Evolutionary conservation across 768 basidiomycete genomes (phyloP).

Genomic region (Jaapia argillacea): DNA sequence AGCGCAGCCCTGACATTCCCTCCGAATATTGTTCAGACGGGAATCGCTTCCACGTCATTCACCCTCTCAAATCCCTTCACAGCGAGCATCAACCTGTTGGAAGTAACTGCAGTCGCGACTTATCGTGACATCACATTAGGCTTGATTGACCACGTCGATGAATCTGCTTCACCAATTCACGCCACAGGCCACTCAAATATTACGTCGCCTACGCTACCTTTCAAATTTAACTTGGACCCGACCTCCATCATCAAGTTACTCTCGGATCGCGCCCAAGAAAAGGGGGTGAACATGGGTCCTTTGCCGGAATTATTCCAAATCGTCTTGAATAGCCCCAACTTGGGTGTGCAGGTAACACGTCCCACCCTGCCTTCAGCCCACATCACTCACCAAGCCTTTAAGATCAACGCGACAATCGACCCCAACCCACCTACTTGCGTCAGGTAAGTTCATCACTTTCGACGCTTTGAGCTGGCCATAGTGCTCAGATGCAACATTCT

Average conservation of each 20-base stretch:
- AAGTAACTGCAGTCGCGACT: slow-evolving; percentile 40
- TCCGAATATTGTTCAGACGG: slow-evolving; percentile 47
- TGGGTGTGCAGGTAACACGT: too few species aligned
- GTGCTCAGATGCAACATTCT: slow-evolving; percentile 7
- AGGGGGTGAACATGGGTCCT: slow-evolving; percentile 52
- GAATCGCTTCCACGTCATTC: slow-evolving; percentile 48
- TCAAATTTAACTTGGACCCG: slow-evolving; percentile 58
- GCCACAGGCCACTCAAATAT: slow-evolving; percentile 48
- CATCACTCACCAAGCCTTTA: too few species aligned
- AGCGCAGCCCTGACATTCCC: slow-evolving; percentile 51
- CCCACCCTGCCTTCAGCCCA: too few species aligned
- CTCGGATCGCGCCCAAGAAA: slow-evolving; percentile 35
- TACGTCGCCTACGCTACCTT: slow-evolving; percentile 45
- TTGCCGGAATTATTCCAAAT: slow-evolving; percentile 44
- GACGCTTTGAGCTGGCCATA: not conserved
- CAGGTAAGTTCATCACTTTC: slow-evolving; percentile 27
- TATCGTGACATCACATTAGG: slow-evolving; percentile 50
- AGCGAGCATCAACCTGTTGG: slow-evolving; percentile 55
- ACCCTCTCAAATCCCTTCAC: slow-evolving; percentile 61
- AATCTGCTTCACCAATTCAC: slow-evolving; percentile 46
- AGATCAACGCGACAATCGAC: slow-evolving; percentile 50
- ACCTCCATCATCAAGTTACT: slow-evolving; percentile 51
- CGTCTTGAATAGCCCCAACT: slow-evolving; percentile 36
- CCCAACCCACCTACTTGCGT: slow-evolving; percentile 43
- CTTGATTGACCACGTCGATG: slow-evolving; percentile 42